A percentile compares a stretch with the other conserved stretches of the same genome.
These are phyloP conservation scores for Thymus quinquecostatus DNA, from an alignment of 257 asterid genomes.

Conservation along the genomic window DNA sequence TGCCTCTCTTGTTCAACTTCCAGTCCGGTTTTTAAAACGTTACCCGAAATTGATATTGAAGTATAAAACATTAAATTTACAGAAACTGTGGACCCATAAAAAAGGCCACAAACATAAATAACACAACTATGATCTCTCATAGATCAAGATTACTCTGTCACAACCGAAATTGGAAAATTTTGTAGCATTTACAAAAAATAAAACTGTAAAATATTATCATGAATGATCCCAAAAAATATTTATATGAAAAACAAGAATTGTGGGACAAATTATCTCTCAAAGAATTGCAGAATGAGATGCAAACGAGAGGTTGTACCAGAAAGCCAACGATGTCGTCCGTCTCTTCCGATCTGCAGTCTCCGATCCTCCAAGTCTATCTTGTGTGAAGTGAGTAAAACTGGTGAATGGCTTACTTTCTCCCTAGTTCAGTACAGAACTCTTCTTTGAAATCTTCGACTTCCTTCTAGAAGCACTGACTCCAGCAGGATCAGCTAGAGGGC, in stretches of 20 bases:
- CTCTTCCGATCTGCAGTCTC: background rate
- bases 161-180: no score
- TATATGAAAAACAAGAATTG: conserved; percentile 26
- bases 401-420: background rate
- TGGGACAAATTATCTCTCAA: conserved; percentile 23
- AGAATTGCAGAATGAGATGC: conserved; percentile 4
- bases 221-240: conserved; percentile 28
- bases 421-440: conserved; percentile 35
- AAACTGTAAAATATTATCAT: conserved; percentile 27
- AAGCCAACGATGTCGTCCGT: background rate
- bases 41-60: no score
- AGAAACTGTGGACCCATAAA: no score
- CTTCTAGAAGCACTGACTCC: conserved; percentile 33
- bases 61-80: no score
- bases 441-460: conserved; percentile 34
- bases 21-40: no score
- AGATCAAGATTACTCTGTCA: no score
- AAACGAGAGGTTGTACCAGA: background rate
- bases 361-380: background rate
- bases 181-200: no score
- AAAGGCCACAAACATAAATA: no score
- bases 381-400: background rate
- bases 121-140: no score
- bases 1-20: no score
- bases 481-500: conserved; percentile 50